Conservation (phyloP, 1,284 basidiomycete genomes). For the Agroathelia rolfsii region DNA sequence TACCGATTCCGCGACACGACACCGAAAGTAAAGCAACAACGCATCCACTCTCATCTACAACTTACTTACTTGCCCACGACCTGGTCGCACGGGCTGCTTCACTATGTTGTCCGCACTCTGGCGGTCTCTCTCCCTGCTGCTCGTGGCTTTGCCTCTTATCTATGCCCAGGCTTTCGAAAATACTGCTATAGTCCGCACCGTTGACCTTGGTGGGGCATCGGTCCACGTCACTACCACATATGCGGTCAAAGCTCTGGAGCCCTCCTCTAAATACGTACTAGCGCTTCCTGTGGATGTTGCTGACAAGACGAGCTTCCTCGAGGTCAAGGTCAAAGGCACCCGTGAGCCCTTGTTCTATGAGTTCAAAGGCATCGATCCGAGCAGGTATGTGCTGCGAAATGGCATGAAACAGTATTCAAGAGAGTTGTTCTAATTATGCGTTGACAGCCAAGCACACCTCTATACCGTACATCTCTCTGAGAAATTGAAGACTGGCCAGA, state of each 20-base stretch:
- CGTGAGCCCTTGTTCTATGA: constrained; percentile 43
- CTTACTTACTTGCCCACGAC: too few species aligned
- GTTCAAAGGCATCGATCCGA: constrained; percentile 37
- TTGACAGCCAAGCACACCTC: constrained; percentile 28
- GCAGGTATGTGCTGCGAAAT: constrained; percentile 32
- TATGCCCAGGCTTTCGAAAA: constrained; percentile 66
- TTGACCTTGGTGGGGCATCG: constrained; percentile 82
- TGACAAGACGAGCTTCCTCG: constrained; percentile 66
- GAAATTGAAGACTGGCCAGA: constrained; percentile 40
- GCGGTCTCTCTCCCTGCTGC: constrained; percentile 28
- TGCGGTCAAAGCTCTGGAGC: constrained; percentile 64
- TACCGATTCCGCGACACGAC: constrained; percentile 1
- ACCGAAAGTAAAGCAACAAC: too few species aligned
- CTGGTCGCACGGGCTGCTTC: too few species aligned
- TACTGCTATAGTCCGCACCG: constrained; percentile 73
- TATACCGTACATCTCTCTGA: constrained; percentile 35
- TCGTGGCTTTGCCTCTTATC: constrained; percentile 23
- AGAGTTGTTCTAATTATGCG: constrained; percentile 9
- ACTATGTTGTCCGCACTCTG: constrained; percentile 35
- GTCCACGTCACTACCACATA: constrained; percentile 84
- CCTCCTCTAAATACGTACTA: constrained; percentile 60
- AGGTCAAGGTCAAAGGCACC: constrained; percentile 69
- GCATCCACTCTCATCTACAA: too few species aligned
- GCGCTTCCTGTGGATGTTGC: constrained; percentile 58
- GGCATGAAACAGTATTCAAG: constrained; percentile 1